phyloP scores from a whole-genome alignment of 352 stramenopile genomes.

The Pythium dissimile region DNA sequence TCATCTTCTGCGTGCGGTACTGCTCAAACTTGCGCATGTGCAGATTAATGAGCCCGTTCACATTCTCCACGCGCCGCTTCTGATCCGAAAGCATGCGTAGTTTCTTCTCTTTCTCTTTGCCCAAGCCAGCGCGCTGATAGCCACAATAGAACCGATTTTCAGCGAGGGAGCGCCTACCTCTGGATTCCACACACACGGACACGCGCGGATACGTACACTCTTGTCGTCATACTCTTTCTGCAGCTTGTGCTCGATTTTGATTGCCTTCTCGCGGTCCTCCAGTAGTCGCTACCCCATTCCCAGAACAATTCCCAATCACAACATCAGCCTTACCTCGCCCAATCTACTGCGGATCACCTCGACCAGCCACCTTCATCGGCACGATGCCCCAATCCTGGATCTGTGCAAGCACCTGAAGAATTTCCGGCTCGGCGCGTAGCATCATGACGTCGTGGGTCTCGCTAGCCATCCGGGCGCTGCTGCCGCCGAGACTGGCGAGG shows the following conservation, averaged over 20 bases:
- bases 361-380: slow-evolving; percentile 59
- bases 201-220: slow-evolving; percentile 33
- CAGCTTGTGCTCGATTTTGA: slow-evolving; percentile 74
- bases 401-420: slow-evolving; percentile 64
- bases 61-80: slow-evolving; percentile 79
- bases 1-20: slow-evolving; percentile 74
- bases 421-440: slow-evolving; percentile 57
- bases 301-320: no score
- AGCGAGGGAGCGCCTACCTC: no score
- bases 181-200: no score
- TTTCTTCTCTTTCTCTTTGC: slow-evolving; percentile 79
- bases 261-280: slow-evolving; percentile 76
- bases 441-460: slow-evolving; percentile 82
- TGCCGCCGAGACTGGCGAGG: slow-evolving; percentile 43
- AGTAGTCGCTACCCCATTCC: slow-evolving; percentile 52
- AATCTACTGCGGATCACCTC: no score
- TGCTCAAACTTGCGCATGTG: slow-evolving; percentile 74
- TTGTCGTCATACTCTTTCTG: slow-evolving; percentile 78
- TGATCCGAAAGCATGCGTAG: slow-evolving; percentile 79
- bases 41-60: slow-evolving; percentile 66
- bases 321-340: no score
- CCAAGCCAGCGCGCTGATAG: slow-evolving; percentile 36
- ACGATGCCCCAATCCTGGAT: slow-evolving; percentile 83
- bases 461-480: slow-evolving; percentile 43
- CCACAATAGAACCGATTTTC: background rate